These are phyloP conservation scores for Magnolia officinalis DNA, from an alignment of 164 flowering plant species.

Conservation along the genomic window DNA sequence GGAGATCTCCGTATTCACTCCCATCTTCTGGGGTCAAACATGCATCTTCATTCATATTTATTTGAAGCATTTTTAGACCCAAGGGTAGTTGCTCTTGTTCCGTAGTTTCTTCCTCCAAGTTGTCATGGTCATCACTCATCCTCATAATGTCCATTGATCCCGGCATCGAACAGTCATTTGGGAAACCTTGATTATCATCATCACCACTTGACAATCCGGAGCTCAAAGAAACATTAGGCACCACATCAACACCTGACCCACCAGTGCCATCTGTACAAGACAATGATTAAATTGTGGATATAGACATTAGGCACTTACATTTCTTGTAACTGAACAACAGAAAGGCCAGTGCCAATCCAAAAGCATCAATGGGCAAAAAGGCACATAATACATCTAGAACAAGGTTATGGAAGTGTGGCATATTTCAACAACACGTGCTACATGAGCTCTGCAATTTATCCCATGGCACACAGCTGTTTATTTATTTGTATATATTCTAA, in stretches of 20 bases:
- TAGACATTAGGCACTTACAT: too few relatives aligned
- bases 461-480: too few relatives aligned
- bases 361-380: too few relatives aligned
- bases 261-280: slow-evolving; percentile 15
- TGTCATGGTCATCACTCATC: slow-evolving; percentile 19
- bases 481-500: too few relatives aligned
- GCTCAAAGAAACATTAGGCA: slow-evolving; percentile 27
- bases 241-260: slow-evolving; percentile 18
- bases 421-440: too few relatives aligned
- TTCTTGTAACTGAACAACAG: too few relatives aligned
- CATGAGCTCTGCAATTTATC: too few relatives aligned
- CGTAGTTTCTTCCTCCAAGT: slow-evolving; percentile 26
- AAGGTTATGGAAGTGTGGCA: too few relatives aligned
- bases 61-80: slow-evolving; percentile 24
- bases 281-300: background rate
- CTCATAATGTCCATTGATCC: slow-evolving; percentile 22
- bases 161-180: slow-evolving; percentile 16
- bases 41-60: slow-evolving; percentile 31
- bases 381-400: too few relatives aligned
- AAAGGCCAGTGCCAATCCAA: too few relatives aligned
- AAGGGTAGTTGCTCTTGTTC: slow-evolving; percentile 23
- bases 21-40: slow-evolving; percentile 24
- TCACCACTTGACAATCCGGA: slow-evolving; percentile 29
- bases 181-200: slow-evolving; percentile 23
- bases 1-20: slow-evolving; percentile 22